phyloP scores from a whole-genome alignment of 805 yeast species.

The Lipomyces sp. region DNA sequence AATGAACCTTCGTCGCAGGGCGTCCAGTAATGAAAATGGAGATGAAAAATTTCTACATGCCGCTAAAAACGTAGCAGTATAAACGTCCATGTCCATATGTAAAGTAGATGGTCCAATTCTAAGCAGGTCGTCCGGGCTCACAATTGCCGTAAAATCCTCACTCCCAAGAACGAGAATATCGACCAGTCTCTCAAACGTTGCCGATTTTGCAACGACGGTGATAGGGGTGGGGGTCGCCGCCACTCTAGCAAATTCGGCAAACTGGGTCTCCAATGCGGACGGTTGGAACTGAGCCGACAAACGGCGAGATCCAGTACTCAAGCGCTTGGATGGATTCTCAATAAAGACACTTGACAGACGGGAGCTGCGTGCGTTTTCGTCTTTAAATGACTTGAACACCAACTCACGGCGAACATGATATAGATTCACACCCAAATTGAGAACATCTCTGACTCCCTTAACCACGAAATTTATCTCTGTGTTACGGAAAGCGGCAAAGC shows the following conservation, averaged over 20 bases:
- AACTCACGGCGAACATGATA: constrained; percentile 55
- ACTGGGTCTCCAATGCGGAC: constrained; percentile 10
- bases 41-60: constrained; percentile 66
- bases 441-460: constrained; percentile 57
- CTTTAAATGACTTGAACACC: constrained; percentile 54
- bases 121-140: constrained; percentile 26
- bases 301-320: constrained; percentile 41
- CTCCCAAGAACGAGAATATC: constrained; percentile 76
- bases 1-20: constrained; percentile 52
- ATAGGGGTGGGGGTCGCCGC: constrained; percentile 28
- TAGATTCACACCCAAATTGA: constrained; percentile 57
- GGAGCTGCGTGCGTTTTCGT: constrained; percentile 36
- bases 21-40: constrained; percentile 51
- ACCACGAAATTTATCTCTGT: constrained; percentile 47
- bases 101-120: constrained; percentile 34
- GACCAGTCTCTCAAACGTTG: constrained; percentile 68
- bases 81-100: constrained; percentile 61
- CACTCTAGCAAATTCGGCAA: constrained; percentile 2
- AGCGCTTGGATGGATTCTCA: constrained; percentile 47
- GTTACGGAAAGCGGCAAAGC: constrained; percentile 33
- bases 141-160: constrained; percentile 49
- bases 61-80: constrained; percentile 65
- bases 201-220: constrained; percentile 59
- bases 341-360: constrained; percentile 47
- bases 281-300: constrained; percentile 32